Conservation (phyloP, 352 stramenopile species). For the Phytophthora crassamura region DNA sequence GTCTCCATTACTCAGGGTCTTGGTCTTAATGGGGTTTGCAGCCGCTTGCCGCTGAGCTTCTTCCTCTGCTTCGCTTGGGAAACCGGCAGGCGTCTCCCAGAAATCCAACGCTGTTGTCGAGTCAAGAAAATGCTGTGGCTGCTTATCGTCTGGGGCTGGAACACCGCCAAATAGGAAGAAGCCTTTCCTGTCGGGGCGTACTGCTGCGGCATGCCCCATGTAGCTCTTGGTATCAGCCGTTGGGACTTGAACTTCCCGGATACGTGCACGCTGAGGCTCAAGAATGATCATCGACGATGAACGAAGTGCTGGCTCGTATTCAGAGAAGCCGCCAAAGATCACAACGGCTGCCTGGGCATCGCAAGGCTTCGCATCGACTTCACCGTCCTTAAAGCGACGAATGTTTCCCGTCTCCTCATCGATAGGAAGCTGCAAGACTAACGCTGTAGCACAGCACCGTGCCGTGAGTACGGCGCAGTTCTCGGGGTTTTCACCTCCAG, state of each 20-base stretch:
- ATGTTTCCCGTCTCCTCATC: slow-evolving; percentile 26
- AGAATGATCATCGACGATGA: slow-evolving; percentile 50
- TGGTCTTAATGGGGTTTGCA: slow-evolving; percentile 52
- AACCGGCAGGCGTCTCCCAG: slow-evolving; percentile 57
- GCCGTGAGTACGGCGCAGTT: slow-evolving; percentile 23
- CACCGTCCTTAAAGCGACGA: slow-evolving; percentile 31
- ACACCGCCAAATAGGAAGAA: slow-evolving; percentile 70
- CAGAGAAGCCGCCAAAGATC: slow-evolving; percentile 65
- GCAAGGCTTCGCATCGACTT: slow-evolving; percentile 23
- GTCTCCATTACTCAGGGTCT: slow-evolving; percentile 62
- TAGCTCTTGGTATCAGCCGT: slow-evolving; percentile 50
- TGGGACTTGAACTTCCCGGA: slow-evolving; percentile 40
- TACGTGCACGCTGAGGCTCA: slow-evolving; percentile 33
- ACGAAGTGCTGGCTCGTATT: slow-evolving; percentile 28
- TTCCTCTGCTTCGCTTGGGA: slow-evolving; percentile 37
- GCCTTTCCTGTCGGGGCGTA: slow-evolving; percentile 47
- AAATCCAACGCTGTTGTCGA: slow-evolving; percentile 60
- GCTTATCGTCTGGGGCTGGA: slow-evolving; percentile 14
- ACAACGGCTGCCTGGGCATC: slow-evolving; percentile 38
- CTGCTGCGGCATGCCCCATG: slow-evolving; percentile 50
- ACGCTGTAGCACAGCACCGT: slow-evolving; percentile 41
- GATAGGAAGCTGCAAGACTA: slow-evolving; percentile 44
- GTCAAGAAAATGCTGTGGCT: slow-evolving; percentile 41
- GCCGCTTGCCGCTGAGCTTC: slow-evolving; percentile 28
- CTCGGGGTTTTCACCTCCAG: slow-evolving; percentile 5